These are phyloP conservation scores for Dendrobium huoshanense DNA, from an alignment of 106 monocot species.

Conservation along the genomic window DNA sequence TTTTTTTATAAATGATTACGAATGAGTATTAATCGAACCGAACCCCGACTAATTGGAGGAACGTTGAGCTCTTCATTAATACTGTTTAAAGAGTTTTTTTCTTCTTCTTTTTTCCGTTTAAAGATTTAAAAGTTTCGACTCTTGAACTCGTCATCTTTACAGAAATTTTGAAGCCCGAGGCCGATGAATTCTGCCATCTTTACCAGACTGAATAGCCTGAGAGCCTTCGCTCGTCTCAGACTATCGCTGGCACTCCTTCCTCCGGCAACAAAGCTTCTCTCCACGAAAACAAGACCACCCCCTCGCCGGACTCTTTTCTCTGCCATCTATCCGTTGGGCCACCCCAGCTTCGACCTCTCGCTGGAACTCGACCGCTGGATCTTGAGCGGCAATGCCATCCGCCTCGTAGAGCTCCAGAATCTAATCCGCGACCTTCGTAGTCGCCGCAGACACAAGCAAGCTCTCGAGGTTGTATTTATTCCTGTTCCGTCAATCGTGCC, in stretches of 20 bases:
- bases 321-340: slow-evolving; percentile 41
- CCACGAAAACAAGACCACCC: background rate
- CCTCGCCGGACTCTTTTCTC: slow-evolving; percentile 25
- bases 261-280: background rate
- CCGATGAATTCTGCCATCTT: slow-evolving; percentile 1
- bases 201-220: background rate
- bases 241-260: background rate
- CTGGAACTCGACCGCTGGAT: slow-evolving; percentile 60
- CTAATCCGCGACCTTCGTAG: slow-evolving; percentile 52
- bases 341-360: slow-evolving; percentile 38
- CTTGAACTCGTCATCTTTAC: background rate
- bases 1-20: no score
- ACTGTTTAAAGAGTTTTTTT: no score
- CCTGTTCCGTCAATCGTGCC: background rate
- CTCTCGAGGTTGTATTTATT: slow-evolving; percentile 43
- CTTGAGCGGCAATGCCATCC: slow-evolving; percentile 25
- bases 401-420: slow-evolving; percentile 34
- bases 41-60: no score
- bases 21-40: no score
- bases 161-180: background rate
- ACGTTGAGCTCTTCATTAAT: no score
- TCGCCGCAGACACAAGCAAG: slow-evolving; percentile 43
- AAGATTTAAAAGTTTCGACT: no score
- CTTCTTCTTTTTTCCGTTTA: no score
- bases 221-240: background rate